Evolutionary conservation across 2,329 filamentous ascomycete species (phyloP).

Genomic region (Colletotrichum lini): DNA sequence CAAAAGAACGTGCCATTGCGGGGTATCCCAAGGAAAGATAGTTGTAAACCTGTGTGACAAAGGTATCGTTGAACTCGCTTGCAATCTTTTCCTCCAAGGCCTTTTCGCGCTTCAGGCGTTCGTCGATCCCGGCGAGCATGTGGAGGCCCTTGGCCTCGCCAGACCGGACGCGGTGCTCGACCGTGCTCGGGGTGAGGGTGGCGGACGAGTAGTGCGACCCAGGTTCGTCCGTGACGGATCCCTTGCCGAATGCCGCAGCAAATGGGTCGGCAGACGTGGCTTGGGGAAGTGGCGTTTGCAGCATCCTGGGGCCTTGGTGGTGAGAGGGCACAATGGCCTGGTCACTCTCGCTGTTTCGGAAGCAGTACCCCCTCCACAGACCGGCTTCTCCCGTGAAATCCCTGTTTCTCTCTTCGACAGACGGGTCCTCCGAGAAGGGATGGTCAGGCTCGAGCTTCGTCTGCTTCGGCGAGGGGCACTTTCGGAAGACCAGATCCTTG

Average conservation of each 20-base stretch:
- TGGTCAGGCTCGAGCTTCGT: constrained; percentile 88
- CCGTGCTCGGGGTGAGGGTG: constrained; percentile 43
- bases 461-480: constrained; percentile 85
- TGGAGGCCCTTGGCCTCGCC: constrained; percentile 61
- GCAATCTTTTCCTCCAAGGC: constrained; percentile 67
- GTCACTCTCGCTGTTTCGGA: constrained; percentile 52
- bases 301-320: constrained; percentile 62
- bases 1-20: constrained; percentile 84
- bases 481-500: constrained; percentile 82
- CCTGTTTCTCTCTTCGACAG: constrained; percentile 65
- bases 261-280: constrained; percentile 60
- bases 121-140: constrained; percentile 66
- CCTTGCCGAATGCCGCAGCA: constrained; percentile 56
- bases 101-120: constrained; percentile 65
- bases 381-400: constrained; percentile 72
- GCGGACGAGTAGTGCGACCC: constrained; percentile 47
- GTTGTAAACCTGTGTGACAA: constrained; percentile 97
- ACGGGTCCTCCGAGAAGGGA: constrained; percentile 64
- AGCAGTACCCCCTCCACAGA: constrained; percentile 85
- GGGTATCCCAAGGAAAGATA: constrained; percentile 95
- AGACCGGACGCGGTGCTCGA: constrained; percentile 48
- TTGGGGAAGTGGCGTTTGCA: constrained; percentile 64
- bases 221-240: constrained; percentile 59
- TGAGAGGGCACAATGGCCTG: constrained; percentile 59
- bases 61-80: constrained; percentile 83